A percentile compares a stretch with the other conserved stretches of the same genome.
These are phyloP conservation scores for Endothia cerciana DNA, from an alignment of 2,329 filamentous ascomycete genomes.

Conservation along the genomic window DNA sequence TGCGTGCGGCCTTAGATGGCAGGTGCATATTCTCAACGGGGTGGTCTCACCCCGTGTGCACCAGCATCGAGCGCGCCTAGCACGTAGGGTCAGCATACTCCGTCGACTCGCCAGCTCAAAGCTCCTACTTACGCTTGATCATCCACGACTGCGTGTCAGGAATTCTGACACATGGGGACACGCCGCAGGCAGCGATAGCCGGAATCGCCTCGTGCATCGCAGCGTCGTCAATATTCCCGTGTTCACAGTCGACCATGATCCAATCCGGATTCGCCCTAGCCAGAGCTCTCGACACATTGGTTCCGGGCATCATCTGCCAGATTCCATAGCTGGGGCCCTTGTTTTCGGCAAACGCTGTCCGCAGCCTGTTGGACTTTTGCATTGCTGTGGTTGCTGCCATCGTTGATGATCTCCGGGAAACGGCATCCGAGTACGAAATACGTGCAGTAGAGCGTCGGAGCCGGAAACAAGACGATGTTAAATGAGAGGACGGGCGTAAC, in stretches of 20 bases:
- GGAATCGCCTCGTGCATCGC: conserved; percentile 63
- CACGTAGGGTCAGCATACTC: conserved; percentile 30
- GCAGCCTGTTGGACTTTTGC: conserved; percentile 52
- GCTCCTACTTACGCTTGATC: conserved; percentile 54
- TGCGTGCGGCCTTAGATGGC: background rate
- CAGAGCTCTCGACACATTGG: conserved; percentile 62
- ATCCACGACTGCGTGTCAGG: conserved; percentile 61
- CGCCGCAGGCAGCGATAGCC: conserved; percentile 58
- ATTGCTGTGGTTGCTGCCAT: conserved; percentile 39
- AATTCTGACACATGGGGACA: conserved; percentile 60
- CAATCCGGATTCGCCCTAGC: conserved; percentile 68
- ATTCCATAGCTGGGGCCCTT: conserved; percentile 56
- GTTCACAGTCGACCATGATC: conserved; percentile 65
- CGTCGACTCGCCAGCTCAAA: background rate
- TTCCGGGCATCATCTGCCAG: conserved; percentile 67
- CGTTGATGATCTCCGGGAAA: conserved; percentile 7
- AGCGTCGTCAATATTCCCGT: conserved; percentile 60
- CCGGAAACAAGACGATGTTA: background rate
- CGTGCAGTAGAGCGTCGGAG: background rate
- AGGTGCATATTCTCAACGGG: background rate
- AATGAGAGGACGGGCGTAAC: background rate
- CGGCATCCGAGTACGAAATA: background rate
- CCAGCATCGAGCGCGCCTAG: conserved; percentile 61
- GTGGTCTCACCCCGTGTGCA: conserved; percentile 55
- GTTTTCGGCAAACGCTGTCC: conserved; percentile 52